These are phyloP conservation scores for Coprinellus micaceus DNA, from an alignment of 768 basidiomycete species.

Conservation along the genomic window DNA sequence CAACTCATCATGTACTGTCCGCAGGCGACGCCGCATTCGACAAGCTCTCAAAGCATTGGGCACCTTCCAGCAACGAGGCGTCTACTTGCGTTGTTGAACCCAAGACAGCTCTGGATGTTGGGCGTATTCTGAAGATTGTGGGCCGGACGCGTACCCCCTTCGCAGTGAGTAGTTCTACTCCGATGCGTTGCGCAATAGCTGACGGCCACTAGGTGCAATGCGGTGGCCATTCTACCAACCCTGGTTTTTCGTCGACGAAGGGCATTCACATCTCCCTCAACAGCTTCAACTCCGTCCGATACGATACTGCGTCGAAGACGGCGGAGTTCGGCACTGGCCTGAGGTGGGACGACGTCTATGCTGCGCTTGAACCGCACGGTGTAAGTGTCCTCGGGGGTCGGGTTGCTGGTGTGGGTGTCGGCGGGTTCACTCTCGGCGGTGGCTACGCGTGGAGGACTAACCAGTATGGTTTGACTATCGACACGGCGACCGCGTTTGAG, in stretches of 20 bases:
- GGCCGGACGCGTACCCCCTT: constrained; percentile 45
- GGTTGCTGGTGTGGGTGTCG: constrained; percentile 45
- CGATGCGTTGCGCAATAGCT: neutral
- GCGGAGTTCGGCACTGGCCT: constrained; percentile 30
- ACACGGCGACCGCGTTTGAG: constrained; percentile 51
- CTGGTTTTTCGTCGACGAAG: constrained; percentile 46
- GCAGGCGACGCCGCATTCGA: neutral
- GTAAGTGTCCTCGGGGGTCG: constrained; percentile 49
- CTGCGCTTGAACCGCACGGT: constrained; percentile 33
- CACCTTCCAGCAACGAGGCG: constrained; percentile 41
- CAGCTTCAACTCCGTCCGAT: constrained; percentile 33
- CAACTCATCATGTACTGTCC: neutral
- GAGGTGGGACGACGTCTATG: constrained; percentile 54
- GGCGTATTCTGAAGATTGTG: constrained; percentile 44
- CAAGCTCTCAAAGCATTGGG: constrained; percentile 38
- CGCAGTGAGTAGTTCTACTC: constrained; percentile 34
- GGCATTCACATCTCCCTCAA: constrained; percentile 49
- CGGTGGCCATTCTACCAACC: constrained; percentile 44
- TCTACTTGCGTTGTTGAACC: constrained; percentile 59
- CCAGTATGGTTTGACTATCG: constrained; percentile 54
- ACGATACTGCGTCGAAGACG: constrained; percentile 26
- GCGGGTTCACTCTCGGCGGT: constrained; percentile 47
- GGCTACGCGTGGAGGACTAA: constrained; percentile 54
- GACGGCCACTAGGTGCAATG: constrained; percentile 40
- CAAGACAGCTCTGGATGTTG: constrained; percentile 48